A percentile compares a stretch with the other conserved stretches of the same genome.
phyloP scores from a whole-genome alignment of 2,329 filamentous ascomycete genomes.

The Colletotrichum sublineola region DNA sequence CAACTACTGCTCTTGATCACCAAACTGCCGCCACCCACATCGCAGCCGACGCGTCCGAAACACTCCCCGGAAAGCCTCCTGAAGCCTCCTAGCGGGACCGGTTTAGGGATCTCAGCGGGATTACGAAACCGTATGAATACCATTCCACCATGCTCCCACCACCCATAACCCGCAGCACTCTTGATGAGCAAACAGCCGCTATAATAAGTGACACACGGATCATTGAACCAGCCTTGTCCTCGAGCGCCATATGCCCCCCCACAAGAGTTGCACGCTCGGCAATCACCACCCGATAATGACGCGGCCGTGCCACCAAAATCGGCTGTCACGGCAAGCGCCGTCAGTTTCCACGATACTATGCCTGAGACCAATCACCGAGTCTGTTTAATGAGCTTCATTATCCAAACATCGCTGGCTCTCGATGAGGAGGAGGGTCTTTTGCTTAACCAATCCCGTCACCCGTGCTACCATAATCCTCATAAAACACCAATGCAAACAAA shows the following conservation, averaged over 20 bases:
- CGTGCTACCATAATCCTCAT: constrained; percentile 4
- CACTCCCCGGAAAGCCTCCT: constrained; percentile 11
- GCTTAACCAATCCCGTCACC: constrained; percentile 1
- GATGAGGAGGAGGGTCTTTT: background rate
- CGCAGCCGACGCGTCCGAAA: constrained; percentile 18
- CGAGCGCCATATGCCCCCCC: background rate
- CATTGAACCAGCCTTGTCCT: background rate
- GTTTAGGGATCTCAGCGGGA: constrained; percentile 30
- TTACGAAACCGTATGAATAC: background rate
- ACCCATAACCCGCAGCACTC: background rate
- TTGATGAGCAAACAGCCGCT: constrained; percentile 11
- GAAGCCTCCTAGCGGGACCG: constrained; percentile 24
- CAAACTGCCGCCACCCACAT: background rate
- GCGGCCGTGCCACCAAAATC: constrained; percentile 13
- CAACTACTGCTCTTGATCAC: background rate
- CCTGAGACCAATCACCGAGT: too few relatives aligned
- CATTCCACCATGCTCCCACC: background rate
- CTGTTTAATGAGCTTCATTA: background rate
- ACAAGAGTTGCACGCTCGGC: background rate
- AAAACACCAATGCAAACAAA: constrained; percentile 19
- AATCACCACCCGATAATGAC: constrained; percentile 24
- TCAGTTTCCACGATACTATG: background rate
- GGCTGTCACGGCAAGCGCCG: constrained; percentile 23
- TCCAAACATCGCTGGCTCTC: background rate
- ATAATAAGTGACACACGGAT: constrained; percentile 4